phyloP scores from a whole-genome alignment of 345 rosid species.

The Lepidium africanum region DNA sequence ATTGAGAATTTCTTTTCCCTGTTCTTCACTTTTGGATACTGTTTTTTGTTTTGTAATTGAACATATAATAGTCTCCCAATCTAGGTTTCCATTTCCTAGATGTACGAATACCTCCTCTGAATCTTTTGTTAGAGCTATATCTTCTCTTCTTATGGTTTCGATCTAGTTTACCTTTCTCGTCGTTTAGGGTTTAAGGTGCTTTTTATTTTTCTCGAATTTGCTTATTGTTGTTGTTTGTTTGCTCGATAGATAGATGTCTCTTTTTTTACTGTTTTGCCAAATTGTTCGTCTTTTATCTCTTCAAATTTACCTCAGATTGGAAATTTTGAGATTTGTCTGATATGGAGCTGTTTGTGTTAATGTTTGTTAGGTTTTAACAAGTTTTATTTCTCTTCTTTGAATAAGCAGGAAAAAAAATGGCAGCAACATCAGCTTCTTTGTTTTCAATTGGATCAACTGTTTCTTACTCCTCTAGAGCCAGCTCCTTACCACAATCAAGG shows the following conservation, averaged over 20 bases:
- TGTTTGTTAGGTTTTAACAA: neutral
- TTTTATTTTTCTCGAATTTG: neutral
- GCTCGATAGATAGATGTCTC: neutral
- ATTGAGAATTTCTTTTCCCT: neutral
- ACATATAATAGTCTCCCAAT: too few relatives aligned
- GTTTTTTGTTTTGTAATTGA: too few relatives aligned
- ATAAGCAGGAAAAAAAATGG: slow-evolving; percentile 39
- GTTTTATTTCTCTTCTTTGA: neutral
- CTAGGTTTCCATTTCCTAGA: neutral
- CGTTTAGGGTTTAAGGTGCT: neutral
- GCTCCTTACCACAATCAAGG: slow-evolving; percentile 38
- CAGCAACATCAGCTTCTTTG: slow-evolving; percentile 57
- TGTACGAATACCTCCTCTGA: neutral
- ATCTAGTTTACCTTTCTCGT: neutral
- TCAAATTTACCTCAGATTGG: neutral
- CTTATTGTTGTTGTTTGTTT: neutral
- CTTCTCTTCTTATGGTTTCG: neutral
- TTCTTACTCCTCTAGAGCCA: slow-evolving; percentile 39
- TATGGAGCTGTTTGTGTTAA: neutral
- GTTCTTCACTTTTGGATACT: neutral
- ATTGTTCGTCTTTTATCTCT: neutral
- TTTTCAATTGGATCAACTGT: slow-evolving; percentile 49
- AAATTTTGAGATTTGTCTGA: neutral
- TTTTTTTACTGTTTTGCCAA: neutral
- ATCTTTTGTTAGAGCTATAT: neutral